Percentiles rank a stretch among this genome's conserved stretches.
Evolutionary conservation across 345 rosid species (phyloP).

Genomic region (Rubroshorea leprosula): DNA sequence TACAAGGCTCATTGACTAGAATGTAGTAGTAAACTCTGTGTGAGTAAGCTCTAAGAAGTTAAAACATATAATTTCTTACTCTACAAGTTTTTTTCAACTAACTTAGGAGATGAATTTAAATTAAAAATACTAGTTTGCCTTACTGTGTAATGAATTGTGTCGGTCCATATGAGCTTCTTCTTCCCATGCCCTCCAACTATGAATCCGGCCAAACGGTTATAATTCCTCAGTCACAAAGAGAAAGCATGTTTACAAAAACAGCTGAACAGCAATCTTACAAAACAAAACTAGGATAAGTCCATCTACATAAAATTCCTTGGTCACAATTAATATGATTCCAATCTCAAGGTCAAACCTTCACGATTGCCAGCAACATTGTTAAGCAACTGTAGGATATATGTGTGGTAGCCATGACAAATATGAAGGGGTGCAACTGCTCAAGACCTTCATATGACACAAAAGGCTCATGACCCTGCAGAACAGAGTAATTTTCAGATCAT

Average conservation of each 20-base stretch:
- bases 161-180: conserved; percentile 68
- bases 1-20: too few species aligned
- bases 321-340: neutral
- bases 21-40: too few species aligned
- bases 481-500: conserved; percentile 11
- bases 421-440: conserved; percentile 95
- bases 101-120: neutral
- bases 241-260: too few species aligned
- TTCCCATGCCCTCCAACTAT: conserved; percentile 95
- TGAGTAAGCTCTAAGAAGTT: too few species aligned
- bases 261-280: too few species aligned
- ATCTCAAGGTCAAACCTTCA: conserved; percentile 49
- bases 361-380: conserved; percentile 87
- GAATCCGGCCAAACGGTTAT: conserved; percentile 48
- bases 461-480: conserved; percentile 71
- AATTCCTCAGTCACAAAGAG: conserved; percentile 14
- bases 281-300: too few species aligned
- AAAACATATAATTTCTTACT: too few species aligned
- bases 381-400: conserved; percentile 93
- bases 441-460: conserved; percentile 90
- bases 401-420: conserved; percentile 95
- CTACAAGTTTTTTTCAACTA: too few species aligned
- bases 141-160: conserved; percentile 59
- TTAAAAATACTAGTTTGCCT: conserved; percentile 4
- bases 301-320: too few species aligned